Evolutionary conservation across 768 basidiomycete genomes (phyloP), one percentile per base, ranked within the genome.

Genomic region (Hemileccinum impolitum): DNA sequence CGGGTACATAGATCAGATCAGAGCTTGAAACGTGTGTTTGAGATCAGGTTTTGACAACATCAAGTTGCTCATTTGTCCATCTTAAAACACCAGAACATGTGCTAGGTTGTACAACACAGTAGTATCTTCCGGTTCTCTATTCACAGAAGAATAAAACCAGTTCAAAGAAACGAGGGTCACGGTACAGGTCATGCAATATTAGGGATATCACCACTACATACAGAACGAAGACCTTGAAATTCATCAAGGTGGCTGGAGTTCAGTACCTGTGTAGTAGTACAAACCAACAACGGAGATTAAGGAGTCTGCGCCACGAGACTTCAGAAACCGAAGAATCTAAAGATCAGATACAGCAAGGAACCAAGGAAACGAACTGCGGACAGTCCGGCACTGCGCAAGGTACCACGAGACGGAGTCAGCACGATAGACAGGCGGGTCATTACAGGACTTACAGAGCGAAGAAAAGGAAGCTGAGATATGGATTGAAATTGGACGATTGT

Each of bases 401-500:
- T 35, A 23, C 10, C 32, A 28, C 13, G 31, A 42, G 23, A 5
- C 34, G 13, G 9, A 11, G 34, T 62, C 37, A 64, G 48, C 23
- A 25, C 19, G 25, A 31, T 5, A 26, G 2, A 18, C 21, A 10
- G 21, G 15, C 6, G 13, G 43, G 28, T 21, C 4, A 31, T 36
- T 28, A 15, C 9, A 14, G 38, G n/a, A 63, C 76, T 61, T 53
- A 76, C 76, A 83, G 74, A 10, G 76, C 72, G 54, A 71, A 82
- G 76, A 94, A 94, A 47, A 94, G 76, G 73, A 90, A 86, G 25
- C 79, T 81, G 42, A 90, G 77, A 68, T 94, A 94, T n/a, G 92
- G 90, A 61, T 94, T 94, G 73, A 94, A 93, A 19, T 75, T 75
- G 13, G 79, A 72, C 48, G 76, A 73, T 4, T 72, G 70, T 1